A percentile compares a stretch with the other conserved stretches of the same genome.
phyloP scores from a whole-genome alignment of 257 asterid species.

The Solanum chmielewskii region DNA sequence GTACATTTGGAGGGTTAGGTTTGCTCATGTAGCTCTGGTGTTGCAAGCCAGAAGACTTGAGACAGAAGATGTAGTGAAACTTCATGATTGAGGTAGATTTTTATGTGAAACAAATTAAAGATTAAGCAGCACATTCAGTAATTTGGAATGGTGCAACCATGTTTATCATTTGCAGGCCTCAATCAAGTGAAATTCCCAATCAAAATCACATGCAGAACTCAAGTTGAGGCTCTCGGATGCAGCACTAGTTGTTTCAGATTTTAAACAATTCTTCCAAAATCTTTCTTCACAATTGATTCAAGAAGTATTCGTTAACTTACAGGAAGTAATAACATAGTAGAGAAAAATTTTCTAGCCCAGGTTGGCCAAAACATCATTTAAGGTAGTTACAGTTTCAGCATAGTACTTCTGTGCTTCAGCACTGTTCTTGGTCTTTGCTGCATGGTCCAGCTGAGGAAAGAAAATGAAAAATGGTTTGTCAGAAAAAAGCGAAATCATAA shows the following conservation, averaged over 20 bases:
- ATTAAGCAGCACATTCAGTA: background rate
- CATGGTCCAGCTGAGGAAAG: constrained; percentile 62
- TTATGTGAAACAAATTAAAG: background rate
- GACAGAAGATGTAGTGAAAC: background rate
- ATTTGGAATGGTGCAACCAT: background rate
- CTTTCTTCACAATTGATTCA: background rate
- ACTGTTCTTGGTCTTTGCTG: constrained; percentile 79
- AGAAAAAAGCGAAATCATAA: background rate
- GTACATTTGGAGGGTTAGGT: background rate
- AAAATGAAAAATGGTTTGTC: background rate
- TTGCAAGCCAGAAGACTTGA: background rate
- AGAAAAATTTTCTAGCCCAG: constrained; percentile 38
- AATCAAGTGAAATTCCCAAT: background rate
- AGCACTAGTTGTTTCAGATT: background rate
- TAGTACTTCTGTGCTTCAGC: constrained; percentile 73
- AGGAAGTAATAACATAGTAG: background rate
- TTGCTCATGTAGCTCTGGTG: background rate
- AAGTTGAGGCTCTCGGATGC: background rate
- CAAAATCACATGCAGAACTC: background rate
- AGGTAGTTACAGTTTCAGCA: constrained; percentile 51
- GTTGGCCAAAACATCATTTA: constrained; percentile 65
- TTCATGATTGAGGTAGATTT: background rate
- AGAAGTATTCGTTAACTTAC: background rate
- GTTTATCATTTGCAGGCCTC: background rate
- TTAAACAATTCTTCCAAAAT: background rate